Percentiles rank a stretch among this genome's conserved stretches.
Evolutionary conservation across 2,329 filamentous ascomycete species (phyloP).

Genomic region (Allantophomopsis cytisporea): DNA sequence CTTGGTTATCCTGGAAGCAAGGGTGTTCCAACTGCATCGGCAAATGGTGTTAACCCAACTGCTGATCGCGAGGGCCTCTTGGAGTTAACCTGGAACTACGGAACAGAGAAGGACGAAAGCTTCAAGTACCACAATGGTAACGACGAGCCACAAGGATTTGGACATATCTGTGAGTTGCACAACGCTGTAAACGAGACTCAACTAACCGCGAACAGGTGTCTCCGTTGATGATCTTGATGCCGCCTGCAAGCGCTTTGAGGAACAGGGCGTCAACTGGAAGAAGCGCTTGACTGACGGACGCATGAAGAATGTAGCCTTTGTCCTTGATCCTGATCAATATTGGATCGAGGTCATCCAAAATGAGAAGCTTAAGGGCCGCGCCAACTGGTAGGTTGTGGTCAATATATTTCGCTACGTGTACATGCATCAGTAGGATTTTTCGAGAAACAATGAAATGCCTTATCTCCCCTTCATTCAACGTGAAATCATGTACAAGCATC

Average conservation of each 20-base stretch:
- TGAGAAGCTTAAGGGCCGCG: conserved; percentile 37
- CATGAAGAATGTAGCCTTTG: conserved; percentile 87
- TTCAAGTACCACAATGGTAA: conserved; percentile 89
- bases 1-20: conserved; percentile 55
- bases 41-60: conserved; percentile 37
- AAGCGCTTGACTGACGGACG: conserved; percentile 79
- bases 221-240: conserved; percentile 73
- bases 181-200: too few species aligned
- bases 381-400: conserved; percentile 2
- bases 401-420: too few species aligned
- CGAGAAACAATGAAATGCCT: too few species aligned
- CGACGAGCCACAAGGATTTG: conserved; percentile 77
- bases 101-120: conserved; percentile 67
- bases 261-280: conserved; percentile 72
- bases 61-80: conserved; percentile 67
- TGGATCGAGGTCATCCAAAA: conserved; percentile 74
- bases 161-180: conserved; percentile 47
- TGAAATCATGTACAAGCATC: too few species aligned
- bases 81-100: conserved; percentile 74
- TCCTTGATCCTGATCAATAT: conserved; percentile 76
- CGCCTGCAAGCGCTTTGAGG: conserved; percentile 73
- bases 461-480: too few species aligned
- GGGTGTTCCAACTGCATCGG: conserved; percentile 29
- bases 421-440: too few species aligned
- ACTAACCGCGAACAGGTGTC: conserved; percentile 29